Percentiles rank a stretch among this genome's conserved stretches.
Conservation (phyloP, 179 eudicot genomes). For the Actinidia arguta region DNA sequence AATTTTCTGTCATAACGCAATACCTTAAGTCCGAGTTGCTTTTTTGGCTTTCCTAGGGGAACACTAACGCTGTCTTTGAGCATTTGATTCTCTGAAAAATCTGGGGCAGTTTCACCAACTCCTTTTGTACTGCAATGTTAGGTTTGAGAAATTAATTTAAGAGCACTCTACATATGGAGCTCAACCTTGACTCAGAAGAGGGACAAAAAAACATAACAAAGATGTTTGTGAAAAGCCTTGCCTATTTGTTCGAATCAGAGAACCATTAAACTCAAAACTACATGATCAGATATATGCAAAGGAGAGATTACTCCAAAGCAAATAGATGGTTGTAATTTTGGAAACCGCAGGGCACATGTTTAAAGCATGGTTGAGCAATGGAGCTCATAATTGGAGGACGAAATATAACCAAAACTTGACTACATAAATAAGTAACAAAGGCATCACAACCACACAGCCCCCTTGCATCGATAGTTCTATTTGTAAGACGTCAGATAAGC, state of each 20-base stretch:
- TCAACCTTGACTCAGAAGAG: too few species aligned
- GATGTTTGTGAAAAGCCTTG: neutral
- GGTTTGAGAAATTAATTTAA: neutral
- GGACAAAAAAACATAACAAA: too few species aligned
- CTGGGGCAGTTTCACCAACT: constrained; percentile 84
- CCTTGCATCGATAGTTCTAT: neutral
- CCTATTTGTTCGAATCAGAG: neutral
- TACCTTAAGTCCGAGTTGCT: constrained; percentile 54
- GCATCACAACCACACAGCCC: neutral
- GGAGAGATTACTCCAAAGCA: neutral
- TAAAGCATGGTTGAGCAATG: neutral
- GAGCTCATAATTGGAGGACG: too few species aligned
- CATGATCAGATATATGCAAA: neutral
- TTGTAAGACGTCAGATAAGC: neutral
- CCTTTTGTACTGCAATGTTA: constrained; percentile 87
- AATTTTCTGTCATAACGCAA: neutral
- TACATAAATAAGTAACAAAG: neutral
- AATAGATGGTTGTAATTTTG: neutral
- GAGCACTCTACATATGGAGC: too few species aligned
- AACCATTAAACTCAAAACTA: neutral
- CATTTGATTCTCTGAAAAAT: constrained; percentile 55
- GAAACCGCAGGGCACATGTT: neutral
- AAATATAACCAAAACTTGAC: neutral
- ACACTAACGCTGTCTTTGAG: constrained; percentile 83
- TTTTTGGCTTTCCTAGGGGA: constrained; percentile 77